A percentile compares a stretch with the other conserved stretches of the same genome.
phyloP scores from a whole-genome alignment of 352 stramenopile species.

The Aphanomyces cochlioides region DNA sequence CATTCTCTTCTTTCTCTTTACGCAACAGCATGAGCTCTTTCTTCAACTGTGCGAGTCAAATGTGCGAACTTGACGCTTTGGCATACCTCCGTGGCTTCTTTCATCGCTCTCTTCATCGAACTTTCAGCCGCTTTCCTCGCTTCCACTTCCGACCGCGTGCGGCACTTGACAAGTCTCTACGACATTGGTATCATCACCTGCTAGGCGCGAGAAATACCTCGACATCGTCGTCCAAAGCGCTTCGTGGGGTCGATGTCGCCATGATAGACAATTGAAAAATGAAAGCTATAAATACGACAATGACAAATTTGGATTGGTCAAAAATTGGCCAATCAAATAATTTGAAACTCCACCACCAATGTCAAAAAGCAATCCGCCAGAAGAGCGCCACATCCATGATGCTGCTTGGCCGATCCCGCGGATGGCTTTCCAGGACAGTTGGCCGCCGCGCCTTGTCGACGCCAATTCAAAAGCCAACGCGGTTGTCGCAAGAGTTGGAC shows the following conservation, averaged over 20 bases:
- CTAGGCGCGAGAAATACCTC: background rate
- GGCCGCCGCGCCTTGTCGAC: conserved; percentile 12
- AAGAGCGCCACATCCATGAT: conserved; percentile 33
- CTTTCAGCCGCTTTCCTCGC: conserved; percentile 62
- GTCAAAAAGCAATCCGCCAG: too few species aligned
- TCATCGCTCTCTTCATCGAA: conserved; percentile 70
- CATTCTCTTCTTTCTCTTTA: conserved; percentile 60
- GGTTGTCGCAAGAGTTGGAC: conserved; percentile 27
- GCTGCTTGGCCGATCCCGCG: conserved; percentile 12
- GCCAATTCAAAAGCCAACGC: conserved; percentile 11
- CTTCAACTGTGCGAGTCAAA: conserved; percentile 37
- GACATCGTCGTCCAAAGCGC: conserved; percentile 19
- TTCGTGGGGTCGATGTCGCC: conserved; percentile 8
- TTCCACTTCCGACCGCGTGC: conserved; percentile 66
- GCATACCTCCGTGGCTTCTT: conserved; percentile 50
- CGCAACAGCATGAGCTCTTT: conserved; percentile 70
- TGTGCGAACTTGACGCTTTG: background rate
- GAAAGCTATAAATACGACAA: background rate
- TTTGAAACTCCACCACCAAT: conserved; percentile 8
- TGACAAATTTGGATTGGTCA: conserved; percentile 1
- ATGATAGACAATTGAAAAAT: conserved; percentile 22
- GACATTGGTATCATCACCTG: background rate
- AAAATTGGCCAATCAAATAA: conserved; percentile 11
- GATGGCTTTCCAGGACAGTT: background rate
- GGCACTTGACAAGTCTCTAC: conserved; percentile 72